phyloP scores from a whole-genome alignment of 805 yeast species.

The Pachysolen tannophilus region DNA sequence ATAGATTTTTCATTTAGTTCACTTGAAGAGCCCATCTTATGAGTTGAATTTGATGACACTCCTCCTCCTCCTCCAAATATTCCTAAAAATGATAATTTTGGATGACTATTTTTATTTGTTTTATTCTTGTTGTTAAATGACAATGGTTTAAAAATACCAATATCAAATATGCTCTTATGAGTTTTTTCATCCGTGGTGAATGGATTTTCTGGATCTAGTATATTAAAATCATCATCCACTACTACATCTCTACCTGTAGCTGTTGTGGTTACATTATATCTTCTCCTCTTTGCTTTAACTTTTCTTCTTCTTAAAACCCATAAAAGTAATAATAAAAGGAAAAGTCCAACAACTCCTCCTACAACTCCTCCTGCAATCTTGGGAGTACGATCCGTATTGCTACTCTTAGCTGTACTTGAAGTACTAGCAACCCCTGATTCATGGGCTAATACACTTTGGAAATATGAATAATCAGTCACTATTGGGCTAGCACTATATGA shows the following conservation, averaged over 20 bases:
- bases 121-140: not conserved
- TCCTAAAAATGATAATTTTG: too few relatives aligned
- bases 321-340: constrained; percentile 17
- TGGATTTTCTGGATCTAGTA: constrained; percentile 3
- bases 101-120: not conserved
- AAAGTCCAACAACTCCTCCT: constrained; percentile 30
- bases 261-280: too few relatives aligned
- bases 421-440: constrained; percentile 2
- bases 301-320: constrained; percentile 23
- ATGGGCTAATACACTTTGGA: constrained; percentile 4
- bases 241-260: constrained; percentile 31
- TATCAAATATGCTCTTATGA: not conserved
- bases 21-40: not conserved
- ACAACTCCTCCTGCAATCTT: constrained; percentile 38
- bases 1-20: constrained; percentile 3
- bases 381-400: constrained; percentile 22
- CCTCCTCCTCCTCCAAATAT: too few relatives aligned
- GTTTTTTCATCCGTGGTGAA: not conserved
- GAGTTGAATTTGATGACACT: not conserved
- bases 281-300: too few relatives aligned
- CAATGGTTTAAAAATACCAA: not conserved
- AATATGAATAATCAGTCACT: constrained; percentile 7
- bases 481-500: constrained; percentile 6
- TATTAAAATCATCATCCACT: too few relatives aligned
- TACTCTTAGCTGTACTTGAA: constrained; percentile 1